phyloP scores from a whole-genome alignment of 768 basidiomycete species.

The Termitomyces sp. region DNA sequence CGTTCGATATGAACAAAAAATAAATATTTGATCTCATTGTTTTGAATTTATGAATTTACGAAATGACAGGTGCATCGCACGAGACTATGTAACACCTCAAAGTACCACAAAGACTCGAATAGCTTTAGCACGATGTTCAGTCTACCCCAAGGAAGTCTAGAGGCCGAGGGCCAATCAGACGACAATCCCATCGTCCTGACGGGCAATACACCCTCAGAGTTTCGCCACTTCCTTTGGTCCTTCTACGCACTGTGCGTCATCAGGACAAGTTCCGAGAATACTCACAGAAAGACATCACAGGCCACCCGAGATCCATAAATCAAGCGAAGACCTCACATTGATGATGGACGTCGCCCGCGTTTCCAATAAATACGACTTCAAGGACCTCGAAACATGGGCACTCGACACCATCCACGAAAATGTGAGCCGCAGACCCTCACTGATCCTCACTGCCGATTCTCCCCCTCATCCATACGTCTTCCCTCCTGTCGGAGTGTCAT shows the following conservation, averaged over 20 bases:
- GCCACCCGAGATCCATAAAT: conserved; percentile 53
- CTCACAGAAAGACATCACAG: conserved; percentile 27
- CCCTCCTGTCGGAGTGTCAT: conserved; percentile 13
- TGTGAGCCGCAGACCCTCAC: conserved; percentile 53
- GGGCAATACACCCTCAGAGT: conserved; percentile 62
- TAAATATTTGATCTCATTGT: conserved; percentile 1
- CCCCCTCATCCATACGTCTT: conserved; percentile 30
- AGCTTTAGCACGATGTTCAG: conserved; percentile 65
- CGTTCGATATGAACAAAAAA: conserved; percentile 12
- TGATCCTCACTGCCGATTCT: conserved; percentile 40
- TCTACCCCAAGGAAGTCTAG: conserved; percentile 50
- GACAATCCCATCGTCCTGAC: conserved; percentile 57
- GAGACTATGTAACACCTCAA: conserved; percentile 52
- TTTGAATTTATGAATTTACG: not conserved
- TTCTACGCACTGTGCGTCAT: conserved; percentile 65
- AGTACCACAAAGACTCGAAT: conserved; percentile 33
- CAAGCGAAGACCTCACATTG: conserved; percentile 45
- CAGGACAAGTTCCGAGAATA: not conserved
- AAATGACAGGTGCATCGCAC: conserved; percentile 54
- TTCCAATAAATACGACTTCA: conserved; percentile 73
- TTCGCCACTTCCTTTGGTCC: conserved; percentile 70
- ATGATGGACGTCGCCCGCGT: conserved; percentile 62
- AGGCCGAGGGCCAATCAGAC: conserved; percentile 57
- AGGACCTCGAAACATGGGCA: conserved; percentile 69
- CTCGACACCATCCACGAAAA: conserved; percentile 69